Conservation (phyloP, 1,284 basidiomycete species). For the Melampsora americana region DNA sequence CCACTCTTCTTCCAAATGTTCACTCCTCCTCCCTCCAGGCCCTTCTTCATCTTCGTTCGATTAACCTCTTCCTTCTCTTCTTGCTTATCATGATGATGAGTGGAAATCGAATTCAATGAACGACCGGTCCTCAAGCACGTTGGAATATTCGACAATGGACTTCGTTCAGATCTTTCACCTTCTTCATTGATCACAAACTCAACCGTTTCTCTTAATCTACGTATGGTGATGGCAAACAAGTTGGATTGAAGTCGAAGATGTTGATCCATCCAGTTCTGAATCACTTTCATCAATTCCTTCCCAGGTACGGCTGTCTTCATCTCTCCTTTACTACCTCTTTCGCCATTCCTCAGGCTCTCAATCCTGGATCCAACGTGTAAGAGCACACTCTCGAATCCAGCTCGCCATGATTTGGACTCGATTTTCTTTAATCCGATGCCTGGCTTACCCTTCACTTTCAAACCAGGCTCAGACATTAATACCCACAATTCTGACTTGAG, state of each 20-base stretch:
- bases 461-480: slow-evolving; percentile 65
- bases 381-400: slow-evolving; percentile 62
- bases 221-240: slow-evolving; percentile 19
- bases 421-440: slow-evolving; percentile 52
- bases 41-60: background rate
- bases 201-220: background rate
- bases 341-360: slow-evolving; percentile 56
- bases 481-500: slow-evolving; percentile 74
- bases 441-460: slow-evolving; percentile 21
- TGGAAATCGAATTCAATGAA: background rate
- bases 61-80: background rate
- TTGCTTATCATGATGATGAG: background rate
- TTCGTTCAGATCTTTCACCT: background rate
- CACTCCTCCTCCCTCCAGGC: slow-evolving; percentile 10
- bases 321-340: slow-evolving; percentile 2
- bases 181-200: slow-evolving; percentile 8
- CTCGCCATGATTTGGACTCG: slow-evolving; percentile 59
- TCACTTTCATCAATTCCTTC: slow-evolving; percentile 44
- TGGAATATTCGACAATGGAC: background rate
- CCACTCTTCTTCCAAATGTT: slow-evolving; percentile 56
- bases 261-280: slow-evolving; percentile 46
- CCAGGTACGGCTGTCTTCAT: slow-evolving; percentile 55
- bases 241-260: slow-evolving; percentile 45
- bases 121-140: background rate
- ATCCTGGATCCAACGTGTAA: slow-evolving; percentile 67